Evolutionary conservation across 2,329 filamentous ascomycete genomes (phyloP), one percentile per base, ranked within the genome.

Genomic region (Trichoderma harzianum): DNA sequence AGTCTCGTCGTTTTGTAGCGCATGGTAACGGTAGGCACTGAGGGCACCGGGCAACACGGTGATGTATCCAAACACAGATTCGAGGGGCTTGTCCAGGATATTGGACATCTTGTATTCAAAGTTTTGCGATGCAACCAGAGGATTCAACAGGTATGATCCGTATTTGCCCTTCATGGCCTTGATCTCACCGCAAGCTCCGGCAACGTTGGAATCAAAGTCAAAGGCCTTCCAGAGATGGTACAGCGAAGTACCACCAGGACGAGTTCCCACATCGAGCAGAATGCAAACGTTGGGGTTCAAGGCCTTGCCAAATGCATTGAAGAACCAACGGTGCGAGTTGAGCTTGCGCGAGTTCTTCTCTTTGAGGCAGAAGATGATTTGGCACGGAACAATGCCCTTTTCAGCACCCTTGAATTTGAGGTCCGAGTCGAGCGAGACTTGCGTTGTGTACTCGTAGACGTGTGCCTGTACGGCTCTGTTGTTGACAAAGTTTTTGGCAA

Each of bases 71-170:
- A 99, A 99, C 0, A 97, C 95, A 0, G 94, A 97, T 81, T 99
- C 96, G 2, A 99, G 85, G 0, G 96, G 96, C 82, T 99, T 99
- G 80, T 99, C 96, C 30, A 99, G 86, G 77, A 99, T 99, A 78
- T 99, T 99, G 53, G 94, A 97, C 94, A 99, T 98, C 83, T 99
- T 99, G 86, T 99, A 99, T 84, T 99, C 96, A 76, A 99, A 99
- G 80, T 99, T 99, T 78, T 99, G 96, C 60, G 94, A 97, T 0
- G 96, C 96, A 18, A 99, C 95, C 7, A 99, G 86, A 0, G 96
- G 96, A 78, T 99, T 99, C 60, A 99, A 85, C 18, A 99, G 86
- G 74, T 95, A 94, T 6, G 90, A 85, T 78, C 94, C 95, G 28
- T 88, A 90, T 75, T 91, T 93, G 8, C 96, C 96, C 81, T 98